A percentile compares a stretch with the other conserved stretches of the same genome.
Conservation (phyloP, 805 yeast species). For the Monosporozyma unispora region DNA sequence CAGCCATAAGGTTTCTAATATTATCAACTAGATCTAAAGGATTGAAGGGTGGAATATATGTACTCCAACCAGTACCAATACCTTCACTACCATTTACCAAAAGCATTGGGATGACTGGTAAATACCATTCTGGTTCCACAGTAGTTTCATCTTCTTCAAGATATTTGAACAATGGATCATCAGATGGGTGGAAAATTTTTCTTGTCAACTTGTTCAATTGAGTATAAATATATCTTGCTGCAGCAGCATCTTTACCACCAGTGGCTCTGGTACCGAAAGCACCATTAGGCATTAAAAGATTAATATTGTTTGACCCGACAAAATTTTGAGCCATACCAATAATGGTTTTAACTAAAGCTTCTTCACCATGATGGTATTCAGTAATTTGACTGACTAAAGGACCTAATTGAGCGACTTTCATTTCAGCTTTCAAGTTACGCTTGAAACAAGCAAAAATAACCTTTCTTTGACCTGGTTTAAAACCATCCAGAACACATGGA, state of each 20-base stretch:
- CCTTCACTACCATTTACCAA: constrained; percentile 95
- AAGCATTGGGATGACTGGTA: constrained; percentile 92
- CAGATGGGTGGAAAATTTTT: constrained; percentile 67
- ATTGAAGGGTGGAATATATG: constrained; percentile 82
- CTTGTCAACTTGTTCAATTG: constrained; percentile 70
- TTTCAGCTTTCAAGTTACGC: constrained; percentile 61
- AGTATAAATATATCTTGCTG: constrained; percentile 92
- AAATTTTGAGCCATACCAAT: constrained; percentile 92
- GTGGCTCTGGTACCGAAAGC: constrained; percentile 91
- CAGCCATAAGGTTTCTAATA: constrained; percentile 61
- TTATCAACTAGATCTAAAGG: constrained; percentile 77
- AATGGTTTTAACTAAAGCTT: constrained; percentile 78
- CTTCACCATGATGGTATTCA: constrained; percentile 94
- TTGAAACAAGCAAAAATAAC: constrained; percentile 83
- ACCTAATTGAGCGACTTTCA: constrained; percentile 83
- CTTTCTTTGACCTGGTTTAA: constrained; percentile 95
- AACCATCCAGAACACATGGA: constrained; percentile 89
- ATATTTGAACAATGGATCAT: constrained; percentile 68
- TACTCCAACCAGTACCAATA: constrained; percentile 98
- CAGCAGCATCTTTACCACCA: constrained; percentile 98
- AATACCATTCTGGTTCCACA: constrained; percentile 92
- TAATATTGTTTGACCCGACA: constrained; percentile 84
- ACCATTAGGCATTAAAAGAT: constrained; percentile 83
- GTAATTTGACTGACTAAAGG: constrained; percentile 86
- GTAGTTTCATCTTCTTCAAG: constrained; percentile 87